Conservation (phyloP, 805 yeast species). For the Pichia exigua region DNA sequence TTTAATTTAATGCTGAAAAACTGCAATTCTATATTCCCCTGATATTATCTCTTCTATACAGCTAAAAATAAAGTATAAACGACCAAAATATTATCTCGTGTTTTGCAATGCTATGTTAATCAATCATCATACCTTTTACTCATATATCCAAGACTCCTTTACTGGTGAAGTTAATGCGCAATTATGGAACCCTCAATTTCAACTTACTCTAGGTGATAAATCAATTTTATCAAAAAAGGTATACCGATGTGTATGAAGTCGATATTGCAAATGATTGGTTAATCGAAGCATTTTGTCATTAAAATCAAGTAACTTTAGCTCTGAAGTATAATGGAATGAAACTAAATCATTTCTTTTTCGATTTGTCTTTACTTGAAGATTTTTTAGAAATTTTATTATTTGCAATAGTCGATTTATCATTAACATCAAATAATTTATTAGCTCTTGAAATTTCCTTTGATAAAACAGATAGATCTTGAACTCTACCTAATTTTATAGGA, state of each 20-base stretch:
- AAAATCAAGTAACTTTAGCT: neutral
- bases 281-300: too few relatives aligned
- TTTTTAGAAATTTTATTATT: slow-evolving; percentile 7
- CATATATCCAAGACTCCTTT: slow-evolving; percentile 11
- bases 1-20: too few relatives aligned
- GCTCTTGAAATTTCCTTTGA: slow-evolving; percentile 60
- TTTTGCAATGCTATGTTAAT: too few relatives aligned
- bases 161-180: slow-evolving; percentile 10
- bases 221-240: too few relatives aligned
- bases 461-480: slow-evolving; percentile 52
- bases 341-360: neutral
- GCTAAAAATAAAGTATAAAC: too few relatives aligned
- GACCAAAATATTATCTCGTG: too few relatives aligned
- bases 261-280: too few relatives aligned
- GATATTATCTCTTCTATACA: too few relatives aligned
- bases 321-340: slow-evolving; percentile 8
- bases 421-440: slow-evolving; percentile 56
- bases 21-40: too few relatives aligned
- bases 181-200: slow-evolving; percentile 12
- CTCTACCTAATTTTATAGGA: slow-evolving; percentile 59
- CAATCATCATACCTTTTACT: slow-evolving; percentile 1
- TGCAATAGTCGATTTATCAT: slow-evolving; percentile 38
- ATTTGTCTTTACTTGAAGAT: neutral
- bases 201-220: neutral
- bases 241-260: too few relatives aligned